Evolutionary conservation across 2,329 filamentous ascomycete genomes (phyloP).

Genomic region (Rhynchosporium agropyri): DNA sequence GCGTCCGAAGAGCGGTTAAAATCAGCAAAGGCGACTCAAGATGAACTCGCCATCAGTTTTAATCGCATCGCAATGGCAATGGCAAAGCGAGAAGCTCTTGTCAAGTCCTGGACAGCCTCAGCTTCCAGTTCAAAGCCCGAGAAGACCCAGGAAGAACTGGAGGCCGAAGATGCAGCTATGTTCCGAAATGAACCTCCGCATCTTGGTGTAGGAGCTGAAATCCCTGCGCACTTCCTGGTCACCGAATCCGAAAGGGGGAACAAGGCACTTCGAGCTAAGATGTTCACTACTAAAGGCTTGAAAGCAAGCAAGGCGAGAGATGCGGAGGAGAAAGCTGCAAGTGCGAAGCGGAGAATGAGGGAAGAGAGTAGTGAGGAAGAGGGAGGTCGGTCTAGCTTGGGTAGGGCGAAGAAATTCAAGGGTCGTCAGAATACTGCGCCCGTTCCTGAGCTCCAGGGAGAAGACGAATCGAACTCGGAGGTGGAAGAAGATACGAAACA

Average conservation of each 20-base stretch:
- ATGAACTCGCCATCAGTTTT: slow-evolving; percentile 39
- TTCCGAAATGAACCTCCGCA: slow-evolving; percentile 38
- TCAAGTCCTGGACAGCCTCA: slow-evolving; percentile 40
- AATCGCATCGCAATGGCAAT: slow-evolving; percentile 42
- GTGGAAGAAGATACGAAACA: neutral
- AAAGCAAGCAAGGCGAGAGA: slow-evolving; percentile 42
- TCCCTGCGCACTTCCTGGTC: slow-evolving; percentile 39
- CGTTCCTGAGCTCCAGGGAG: neutral
- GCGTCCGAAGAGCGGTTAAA: slow-evolving; percentile 29
- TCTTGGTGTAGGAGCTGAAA: slow-evolving; percentile 41
- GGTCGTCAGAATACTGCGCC: slow-evolving; percentile 8
- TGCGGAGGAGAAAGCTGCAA: slow-evolving; percentile 41
- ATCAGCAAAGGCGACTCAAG: slow-evolving; percentile 32
- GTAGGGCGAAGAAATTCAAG: slow-evolving; percentile 42
- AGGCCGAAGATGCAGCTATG: slow-evolving; percentile 40
- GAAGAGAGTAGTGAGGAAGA: slow-evolving; percentile 44
- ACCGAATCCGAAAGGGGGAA: slow-evolving; percentile 39
- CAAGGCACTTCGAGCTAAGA: slow-evolving; percentile 41
- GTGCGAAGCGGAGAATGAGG: slow-evolving; percentile 38
- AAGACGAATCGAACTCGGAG: neutral
- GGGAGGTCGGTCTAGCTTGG: slow-evolving; percentile 41
- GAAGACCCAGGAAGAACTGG: slow-evolving; percentile 42
- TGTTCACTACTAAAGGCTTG: slow-evolving; percentile 39
- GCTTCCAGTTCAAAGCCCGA: slow-evolving; percentile 29
- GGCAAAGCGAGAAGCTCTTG: slow-evolving; percentile 41